phyloP scores from a whole-genome alignment of 805 yeast species.

The Teunomyces aglyptinius region DNA sequence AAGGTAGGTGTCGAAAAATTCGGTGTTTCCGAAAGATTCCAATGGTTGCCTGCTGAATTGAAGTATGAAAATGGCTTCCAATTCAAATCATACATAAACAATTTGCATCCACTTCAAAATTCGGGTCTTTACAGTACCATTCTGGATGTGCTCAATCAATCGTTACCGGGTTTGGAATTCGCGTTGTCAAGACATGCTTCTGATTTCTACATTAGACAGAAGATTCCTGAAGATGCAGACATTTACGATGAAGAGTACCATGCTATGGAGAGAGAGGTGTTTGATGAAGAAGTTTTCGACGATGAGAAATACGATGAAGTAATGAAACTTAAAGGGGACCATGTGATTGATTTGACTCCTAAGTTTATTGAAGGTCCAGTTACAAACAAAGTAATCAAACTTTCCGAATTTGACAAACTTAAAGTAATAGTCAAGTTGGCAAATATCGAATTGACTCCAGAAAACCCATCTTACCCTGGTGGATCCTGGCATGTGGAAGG shows the following conservation, averaged over 20 bases:
- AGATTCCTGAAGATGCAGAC: slow-evolving; percentile 11
- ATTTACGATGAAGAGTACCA: slow-evolving; percentile 16
- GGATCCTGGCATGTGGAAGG: slow-evolving; percentile 48
- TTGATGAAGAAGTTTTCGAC: background rate
- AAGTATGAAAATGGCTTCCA: slow-evolving; percentile 9
- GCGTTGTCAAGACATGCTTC: slow-evolving; percentile 23
- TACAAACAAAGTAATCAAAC: slow-evolving; percentile 11
- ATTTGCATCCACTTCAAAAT: slow-evolving; percentile 31
- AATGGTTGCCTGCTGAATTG: slow-evolving; percentile 15
- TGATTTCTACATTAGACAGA: slow-evolving; percentile 13
- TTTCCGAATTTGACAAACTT: slow-evolving; percentile 18
- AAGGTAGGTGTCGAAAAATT: slow-evolving; percentile 3
- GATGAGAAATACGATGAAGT: background rate
- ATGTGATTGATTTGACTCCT: slow-evolving; percentile 2
- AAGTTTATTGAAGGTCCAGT: slow-evolving; percentile 4
- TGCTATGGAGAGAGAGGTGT: slow-evolving; percentile 7
- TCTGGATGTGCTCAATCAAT: slow-evolving; percentile 26
- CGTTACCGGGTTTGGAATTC: slow-evolving; percentile 32
- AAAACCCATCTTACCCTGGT: slow-evolving; percentile 35
- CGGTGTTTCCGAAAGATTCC: slow-evolving; percentile 12
- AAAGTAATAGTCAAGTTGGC: slow-evolving; percentile 42
- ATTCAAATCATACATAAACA: slow-evolving; percentile 40
- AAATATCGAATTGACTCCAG: slow-evolving; percentile 41
- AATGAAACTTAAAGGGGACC: background rate
- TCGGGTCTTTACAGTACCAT: slow-evolving; percentile 26